Base-by-base conservation (phyloP, 257 asterid species). In the Prunella vulgaris region DNA sequence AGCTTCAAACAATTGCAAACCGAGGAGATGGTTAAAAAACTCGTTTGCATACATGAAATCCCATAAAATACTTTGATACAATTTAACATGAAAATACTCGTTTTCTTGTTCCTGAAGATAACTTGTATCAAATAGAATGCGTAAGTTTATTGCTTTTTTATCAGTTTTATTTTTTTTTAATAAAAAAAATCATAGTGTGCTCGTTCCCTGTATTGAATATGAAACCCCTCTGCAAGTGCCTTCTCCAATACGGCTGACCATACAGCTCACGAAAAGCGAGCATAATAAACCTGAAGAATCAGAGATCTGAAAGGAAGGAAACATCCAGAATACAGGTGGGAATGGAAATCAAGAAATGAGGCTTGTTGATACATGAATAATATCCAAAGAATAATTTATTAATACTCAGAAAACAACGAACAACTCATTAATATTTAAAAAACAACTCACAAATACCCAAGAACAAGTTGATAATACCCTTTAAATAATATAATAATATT, bases 261-360 rank as follows among this genome's bases (percentile, higher is more conserved):
- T 92, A 40, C 97, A 92, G 84, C 95, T 92, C 33, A 79, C 92
- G 95, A 94, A 86, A 76, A 79, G 80, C 32, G 95, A 89, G 79
- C 78, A 72, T 20, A 95, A 84, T 66, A 94, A 92, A 81, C 83
- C 87, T 10, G 97, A 94, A 71, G 85, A 84, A 32, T 73, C 88
- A 37, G 88, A 89, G 17, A 88, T 88, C 61, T 80, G n/a, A n/a
- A n/a, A n/a, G n/a, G n/a, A n/a, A n/a, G n/a, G n/a, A n/a, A n/a
- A n/a, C n/a, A n/a, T n/a, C n/a, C n/a, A n/a, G n/a, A n/a, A n/a
- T n/a, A n/a, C n/a, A n/a, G n/a, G n/a, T n/a, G n/a, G n/a, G n/a
- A n/a, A n/a, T n/a, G n/a, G n/a, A n/a, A n/a, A n/a, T n/a, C n/a
- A n/a, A n/a, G n/a, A n/a, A n/a, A n/a, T n/a, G n/a, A n/a, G n/a